Base-by-base conservation (phyloP, 495 filamentous ascomycete species). In the Penicillium paradoxum region DNA sequence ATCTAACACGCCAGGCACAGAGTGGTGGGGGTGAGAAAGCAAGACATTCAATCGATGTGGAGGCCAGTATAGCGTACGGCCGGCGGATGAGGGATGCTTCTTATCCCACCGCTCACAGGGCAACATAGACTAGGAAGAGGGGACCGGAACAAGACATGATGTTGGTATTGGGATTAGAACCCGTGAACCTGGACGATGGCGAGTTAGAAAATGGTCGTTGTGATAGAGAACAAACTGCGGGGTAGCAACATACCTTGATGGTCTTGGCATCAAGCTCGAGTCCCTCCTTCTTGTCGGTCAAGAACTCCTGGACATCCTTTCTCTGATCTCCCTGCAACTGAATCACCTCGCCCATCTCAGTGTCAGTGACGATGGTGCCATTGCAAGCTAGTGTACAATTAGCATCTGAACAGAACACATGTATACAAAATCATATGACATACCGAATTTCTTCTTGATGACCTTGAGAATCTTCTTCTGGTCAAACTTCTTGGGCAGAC, bases 381-480 rank as follows among this genome's bases (percentile, higher is more conserved):
- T 98, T 98, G 91, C 93, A 98, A 71, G 93, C 93, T 93, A 62
- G 8, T 25, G 14, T 19, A 45, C 24, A 41, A 55, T 73, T 67
- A 71, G 60, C 29, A 18, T 52, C 0, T 41, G 17, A 7, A 8
- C 39, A 19, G 2, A 11, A 21, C 24, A 21, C 37, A 36, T 1
- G 43, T 25, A 53, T 41, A 45, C 54, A 45, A 30, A 39, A 15
- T n/a, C 40, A 49, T 14, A 49, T 50, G n/a, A 80, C 86, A 55
- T 82, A 92, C 89, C 89, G 69, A 97, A 98, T 70, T 96, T 91
- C 83, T 97, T 97, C 85, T 97, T 97, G 83, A 97, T 93, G 75
- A 95, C 91, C 82, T 97, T 97, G 66, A 98, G 82, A 68, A 98
- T 96, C 80, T 97, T 97, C 84, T 97, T 97, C 76, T 91, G 91